Percentiles rank a stretch among this genome's conserved stretches.
These are phyloP conservation scores for Colletotrichum magnum DNA, from an alignment of 2,329 filamentous ascomycete species.

Conservation along the genomic window DNA sequence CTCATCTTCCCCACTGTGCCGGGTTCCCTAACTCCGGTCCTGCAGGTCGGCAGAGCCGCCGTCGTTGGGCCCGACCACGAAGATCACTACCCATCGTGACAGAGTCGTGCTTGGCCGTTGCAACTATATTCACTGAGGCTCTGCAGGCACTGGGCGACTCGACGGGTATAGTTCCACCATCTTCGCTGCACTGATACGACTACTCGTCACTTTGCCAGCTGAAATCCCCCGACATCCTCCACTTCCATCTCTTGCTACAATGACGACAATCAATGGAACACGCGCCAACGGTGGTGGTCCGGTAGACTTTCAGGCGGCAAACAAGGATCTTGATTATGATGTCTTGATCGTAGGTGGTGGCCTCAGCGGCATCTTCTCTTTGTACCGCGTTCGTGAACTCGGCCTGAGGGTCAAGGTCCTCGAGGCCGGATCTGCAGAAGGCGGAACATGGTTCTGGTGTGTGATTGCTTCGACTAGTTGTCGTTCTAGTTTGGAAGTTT, in stretches of 20 bases:
- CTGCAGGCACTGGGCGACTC: no score
- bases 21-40: not conserved
- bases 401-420: conserved; percentile 43
- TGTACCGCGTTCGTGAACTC: conserved; percentile 55
- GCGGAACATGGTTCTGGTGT: conserved; percentile 65
- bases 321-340: conserved; percentile 48
- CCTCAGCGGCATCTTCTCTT: conserved; percentile 56
- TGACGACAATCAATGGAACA: not conserved
- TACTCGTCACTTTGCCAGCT: not conserved
- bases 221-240: not conserved
- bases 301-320: conserved; percentile 19
- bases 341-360: conserved; percentile 57
- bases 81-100: no score
- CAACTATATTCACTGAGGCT: no score
- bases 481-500: conserved; percentile 55
- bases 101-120: no score
- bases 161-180: no score
- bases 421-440: conserved; percentile 59
- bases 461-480: conserved; percentile 52
- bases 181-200: no score
- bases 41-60: no score
- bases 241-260: no score
- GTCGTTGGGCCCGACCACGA: no score
- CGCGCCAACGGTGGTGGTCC: conserved; percentile 5
- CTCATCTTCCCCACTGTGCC: conserved; percentile 4